A percentile compares a stretch with the other conserved stretches of the same genome.
Evolutionary conservation across 345 rosid genomes (phyloP).

Genomic region (Capsella bursapastoris): DNA sequence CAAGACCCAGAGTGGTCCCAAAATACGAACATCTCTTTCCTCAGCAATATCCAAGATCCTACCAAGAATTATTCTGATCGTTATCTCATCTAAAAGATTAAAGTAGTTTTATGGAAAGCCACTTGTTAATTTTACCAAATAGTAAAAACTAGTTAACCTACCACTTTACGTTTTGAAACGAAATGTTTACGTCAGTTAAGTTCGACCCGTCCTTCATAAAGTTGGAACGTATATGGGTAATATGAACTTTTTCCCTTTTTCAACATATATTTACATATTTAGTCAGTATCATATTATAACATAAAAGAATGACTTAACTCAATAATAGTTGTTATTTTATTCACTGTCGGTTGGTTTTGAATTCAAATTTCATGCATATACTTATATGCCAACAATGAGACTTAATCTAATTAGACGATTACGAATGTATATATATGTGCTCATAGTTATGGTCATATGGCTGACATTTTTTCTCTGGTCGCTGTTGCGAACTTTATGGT

Average conservation of each 20-base stretch:
- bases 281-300: neutral
- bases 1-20: constrained; percentile 44
- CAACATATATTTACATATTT: neutral
- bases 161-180: neutral
- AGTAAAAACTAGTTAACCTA: neutral
- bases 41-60: constrained; percentile 21
- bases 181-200: neutral
- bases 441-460: neutral
- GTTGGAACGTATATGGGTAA: neutral
- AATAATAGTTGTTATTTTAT: neutral
- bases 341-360: neutral
- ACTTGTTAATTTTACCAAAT: neutral
- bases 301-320: neutral
- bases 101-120: neutral
- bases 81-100: neutral
- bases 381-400: no score
- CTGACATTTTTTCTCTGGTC: constrained; percentile 9
- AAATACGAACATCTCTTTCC: constrained; percentile 29
- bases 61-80: constrained; percentile 8
- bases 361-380: neutral
- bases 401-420: neutral
- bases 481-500: constrained; percentile 27
- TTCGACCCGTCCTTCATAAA: neutral
- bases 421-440: neutral
- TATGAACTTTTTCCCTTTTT: neutral